Conservation (phyloP, 257 asterid genomes). For the Solanum sitiens region DNA sequence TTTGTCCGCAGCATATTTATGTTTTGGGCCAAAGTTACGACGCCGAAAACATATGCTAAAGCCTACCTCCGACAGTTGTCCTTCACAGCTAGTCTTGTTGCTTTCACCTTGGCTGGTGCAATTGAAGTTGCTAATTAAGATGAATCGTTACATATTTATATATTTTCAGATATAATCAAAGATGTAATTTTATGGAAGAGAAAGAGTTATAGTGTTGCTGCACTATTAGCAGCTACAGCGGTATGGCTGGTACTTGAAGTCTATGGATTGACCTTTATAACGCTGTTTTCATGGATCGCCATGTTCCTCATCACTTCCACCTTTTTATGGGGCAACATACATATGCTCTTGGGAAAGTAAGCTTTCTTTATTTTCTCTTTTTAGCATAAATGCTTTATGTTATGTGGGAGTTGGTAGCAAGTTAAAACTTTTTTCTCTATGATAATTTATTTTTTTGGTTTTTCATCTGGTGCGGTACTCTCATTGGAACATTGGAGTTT, state of each 20-base stretch:
- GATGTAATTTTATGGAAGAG: slow-evolving; percentile 56
- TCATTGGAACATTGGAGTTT: too few relatives aligned
- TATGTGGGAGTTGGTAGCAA: neutral
- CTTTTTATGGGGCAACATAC: slow-evolving; percentile 41
- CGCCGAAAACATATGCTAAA: neutral
- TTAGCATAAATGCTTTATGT: neutral
- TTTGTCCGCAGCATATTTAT: neutral
- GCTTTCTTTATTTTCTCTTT: neutral
- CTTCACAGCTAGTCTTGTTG: too few relatives aligned
- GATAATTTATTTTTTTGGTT: too few relatives aligned
- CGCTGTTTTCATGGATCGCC: slow-evolving; percentile 34
- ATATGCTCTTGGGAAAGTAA: slow-evolving; percentile 45
- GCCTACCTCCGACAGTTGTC: neutral
- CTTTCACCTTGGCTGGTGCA: neutral
- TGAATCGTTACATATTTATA: neutral
- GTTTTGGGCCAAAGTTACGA: neutral
- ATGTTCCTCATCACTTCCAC: slow-evolving; percentile 26
- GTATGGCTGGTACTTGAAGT: slow-evolving; percentile 37
- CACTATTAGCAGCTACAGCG: slow-evolving; percentile 32
- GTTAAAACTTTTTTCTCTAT: neutral
- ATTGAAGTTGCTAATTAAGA: neutral
- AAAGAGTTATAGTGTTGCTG: slow-evolving; percentile 14
- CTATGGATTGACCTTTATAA: slow-evolving; percentile 29
- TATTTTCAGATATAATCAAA: slow-evolving; percentile 16
- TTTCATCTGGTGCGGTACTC: too few relatives aligned